Percentiles rank a stretch among this genome's conserved stretches.
Conservation (phyloP, 495 filamentous ascomycete species). For the Recurvomyces mirabilis region DNA sequence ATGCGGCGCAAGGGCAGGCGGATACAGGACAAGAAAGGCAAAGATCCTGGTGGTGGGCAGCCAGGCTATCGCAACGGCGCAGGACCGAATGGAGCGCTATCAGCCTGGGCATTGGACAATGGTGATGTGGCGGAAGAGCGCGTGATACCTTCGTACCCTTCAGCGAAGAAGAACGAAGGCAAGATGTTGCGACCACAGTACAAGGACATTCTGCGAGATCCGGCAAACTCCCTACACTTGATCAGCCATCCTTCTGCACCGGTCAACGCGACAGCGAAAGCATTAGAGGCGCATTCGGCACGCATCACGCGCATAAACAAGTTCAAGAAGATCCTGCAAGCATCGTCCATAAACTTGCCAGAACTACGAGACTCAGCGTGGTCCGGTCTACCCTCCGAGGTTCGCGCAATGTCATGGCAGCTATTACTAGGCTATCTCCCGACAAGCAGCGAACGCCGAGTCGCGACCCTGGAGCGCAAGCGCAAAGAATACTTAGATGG, state of each 20-base stretch:
- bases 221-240: constrained; percentile 87
- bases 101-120: constrained; percentile 54
- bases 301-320: constrained; percentile 94
- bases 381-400: constrained; percentile 88
- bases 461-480: constrained; percentile 85
- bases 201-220: constrained; percentile 90
- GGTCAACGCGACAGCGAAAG: constrained; percentile 64
- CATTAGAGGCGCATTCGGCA: constrained; percentile 74
- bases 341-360: constrained; percentile 71
- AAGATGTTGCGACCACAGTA: constrained; percentile 96
- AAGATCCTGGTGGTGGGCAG: constrained; percentile 24
- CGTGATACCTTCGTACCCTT: constrained; percentile 68
- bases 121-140: constrained; percentile 86
- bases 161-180: constrained; percentile 73
- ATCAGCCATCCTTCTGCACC: constrained; percentile 76
- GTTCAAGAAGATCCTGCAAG: constrained; percentile 89
- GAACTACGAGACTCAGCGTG: constrained; percentile 79
- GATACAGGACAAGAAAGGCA: constrained; percentile 35
- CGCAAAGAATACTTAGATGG: constrained; percentile 95
- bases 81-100: constrained; percentile 21
- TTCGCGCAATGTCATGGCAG: constrained; percentile 97
- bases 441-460: constrained; percentile 81
- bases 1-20: constrained; percentile 62
- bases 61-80: constrained; percentile 1
- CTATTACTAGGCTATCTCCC: constrained; percentile 89